A percentile compares a stretch with the other conserved stretches of the same genome.
These are phyloP conservation scores for Rhodotorula sp. DNA, from an alignment of 1,284 basidiomycete genomes.

Conservation along the genomic window DNA sequence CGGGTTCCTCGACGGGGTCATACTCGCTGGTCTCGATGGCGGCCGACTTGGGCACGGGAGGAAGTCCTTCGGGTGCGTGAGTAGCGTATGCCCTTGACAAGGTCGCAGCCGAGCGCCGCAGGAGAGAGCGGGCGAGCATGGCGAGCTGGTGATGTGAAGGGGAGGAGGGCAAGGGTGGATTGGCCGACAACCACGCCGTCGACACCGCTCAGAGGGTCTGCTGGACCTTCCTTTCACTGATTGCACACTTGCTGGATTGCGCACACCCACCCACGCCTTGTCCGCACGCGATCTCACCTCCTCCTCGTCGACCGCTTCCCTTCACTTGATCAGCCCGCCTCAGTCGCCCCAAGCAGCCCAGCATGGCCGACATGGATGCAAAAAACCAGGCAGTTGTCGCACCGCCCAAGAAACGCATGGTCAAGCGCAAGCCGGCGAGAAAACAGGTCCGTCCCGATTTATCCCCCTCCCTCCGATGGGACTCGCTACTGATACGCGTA, in stretches of 20 bases:
- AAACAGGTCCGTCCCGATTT: constrained; percentile 38
- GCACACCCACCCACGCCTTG: no score
- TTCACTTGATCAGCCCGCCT: not conserved
- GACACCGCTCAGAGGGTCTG: no score
- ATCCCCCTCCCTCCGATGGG: not conserved
- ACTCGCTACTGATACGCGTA: not conserved
- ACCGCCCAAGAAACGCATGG: constrained; percentile 39
- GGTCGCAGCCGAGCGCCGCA: not conserved
- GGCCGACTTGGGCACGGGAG: constrained; percentile 20
- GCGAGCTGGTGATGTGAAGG: not conserved
- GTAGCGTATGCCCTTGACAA: constrained; percentile 10
- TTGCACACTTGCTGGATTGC: no score
- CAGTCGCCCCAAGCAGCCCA: no score
- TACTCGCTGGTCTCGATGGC: constrained; percentile 13
- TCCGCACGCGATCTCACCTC: no score
- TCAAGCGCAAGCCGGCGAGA: constrained; percentile 46
- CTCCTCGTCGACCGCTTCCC: not conserved
- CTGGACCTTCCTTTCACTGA: no score
- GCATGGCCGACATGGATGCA: constrained; percentile 3
- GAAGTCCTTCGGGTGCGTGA: constrained; percentile 12
- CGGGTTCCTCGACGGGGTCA: constrained; percentile 40
- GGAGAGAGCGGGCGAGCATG: constrained; percentile 1
- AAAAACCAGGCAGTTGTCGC: not conserved
- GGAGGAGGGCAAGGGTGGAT: not conserved
- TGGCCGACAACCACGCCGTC: not conserved